Evolutionary conservation across 495 filamentous ascomycete species (phyloP), one percentile per base, ranked within the genome.

Genomic region (Mycothermus thermophilus): DNA sequence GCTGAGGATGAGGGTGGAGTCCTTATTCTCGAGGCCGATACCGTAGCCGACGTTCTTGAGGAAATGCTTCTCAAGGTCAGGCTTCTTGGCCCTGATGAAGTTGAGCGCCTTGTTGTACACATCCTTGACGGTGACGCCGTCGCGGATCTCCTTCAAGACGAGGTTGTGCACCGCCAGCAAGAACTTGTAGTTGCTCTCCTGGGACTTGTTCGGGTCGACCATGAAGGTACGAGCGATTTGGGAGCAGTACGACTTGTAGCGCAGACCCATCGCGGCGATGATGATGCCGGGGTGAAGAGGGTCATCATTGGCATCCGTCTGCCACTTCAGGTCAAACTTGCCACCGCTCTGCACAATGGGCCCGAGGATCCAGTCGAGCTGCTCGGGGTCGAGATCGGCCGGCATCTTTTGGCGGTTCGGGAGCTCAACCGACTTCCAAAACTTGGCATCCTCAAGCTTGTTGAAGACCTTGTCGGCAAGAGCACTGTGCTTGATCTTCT

Each of bases 301-400:
- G 44, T 78, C 82, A 32, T 80, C 72, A 45, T 93, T 82, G 3
- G 84, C 69, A 32, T 75, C 69, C 2, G 80, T 67, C 26, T 66
- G 74, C 41, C 88, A 69, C 46, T 79, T 83, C 22, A 99, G 62
- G 54, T 96, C 92, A 54, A 93, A 99, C 47, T 79, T 80, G 17
- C 90, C 90, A 45, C 92, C 90, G 50, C 90, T 96, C 60, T 95
- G 87, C 30, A 99, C 72, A 12, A 83, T 75, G n/a, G 90, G 90
- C 2, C 79, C 80, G 37, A 90, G 73, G 19, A 79, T 79, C 86
- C 87, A 99, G 55, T 99, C 90, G 14, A 99, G 75, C 43, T 94
- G 83, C 23, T 74, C 59, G n/a, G 81, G 63, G 53, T 99, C 90
- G 46, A 99, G 88, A 52, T 88, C 84, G 2, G 70, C 53, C 1